Evolutionary conservation across 2,329 filamentous ascomycete genomes (phyloP).

Genomic region (Rutstroemia sp.): DNA sequence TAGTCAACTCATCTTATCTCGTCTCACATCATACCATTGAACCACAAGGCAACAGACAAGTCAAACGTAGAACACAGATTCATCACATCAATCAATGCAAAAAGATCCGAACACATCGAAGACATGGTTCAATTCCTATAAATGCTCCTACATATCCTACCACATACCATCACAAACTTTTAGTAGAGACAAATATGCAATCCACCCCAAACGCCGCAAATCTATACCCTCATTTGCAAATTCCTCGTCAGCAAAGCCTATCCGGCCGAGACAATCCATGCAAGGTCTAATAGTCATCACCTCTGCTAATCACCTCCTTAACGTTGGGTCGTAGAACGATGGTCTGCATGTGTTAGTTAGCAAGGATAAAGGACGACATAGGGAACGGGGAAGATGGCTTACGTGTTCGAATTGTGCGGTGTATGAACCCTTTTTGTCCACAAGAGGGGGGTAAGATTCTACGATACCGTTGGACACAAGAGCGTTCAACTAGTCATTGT

Average conservation of each 20-base stretch:
- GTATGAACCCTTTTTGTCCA: constrained; percentile 90
- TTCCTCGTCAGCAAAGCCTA: background rate
- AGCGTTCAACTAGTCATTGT: constrained; percentile 62
- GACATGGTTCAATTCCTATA: no score
- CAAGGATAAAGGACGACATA: background rate
- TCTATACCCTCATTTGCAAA: background rate
- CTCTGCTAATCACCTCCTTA: constrained; percentile 82
- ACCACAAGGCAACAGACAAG: no score
- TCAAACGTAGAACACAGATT: no score
- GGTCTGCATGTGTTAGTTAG: constrained; percentile 49
- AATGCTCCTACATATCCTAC: no score
- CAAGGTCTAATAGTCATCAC: constrained; percentile 63
- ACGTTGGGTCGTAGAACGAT: constrained; percentile 70
- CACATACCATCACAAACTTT: no score
- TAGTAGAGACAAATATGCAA: no score
- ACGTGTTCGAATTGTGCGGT: constrained; percentile 94
- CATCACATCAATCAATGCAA: no score
- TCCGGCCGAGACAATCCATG: background rate
- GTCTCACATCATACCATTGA: no score
- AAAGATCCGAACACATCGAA: no score
- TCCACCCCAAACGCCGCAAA: background rate
- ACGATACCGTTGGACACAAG: constrained; percentile 78
- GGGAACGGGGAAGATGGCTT: constrained; percentile 17
- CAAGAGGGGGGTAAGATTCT: constrained; percentile 81
- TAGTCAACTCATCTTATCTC: no score